Conservation (phyloP, 1,139 yeast species). For the Kluyveromyces sp. region DNA sequence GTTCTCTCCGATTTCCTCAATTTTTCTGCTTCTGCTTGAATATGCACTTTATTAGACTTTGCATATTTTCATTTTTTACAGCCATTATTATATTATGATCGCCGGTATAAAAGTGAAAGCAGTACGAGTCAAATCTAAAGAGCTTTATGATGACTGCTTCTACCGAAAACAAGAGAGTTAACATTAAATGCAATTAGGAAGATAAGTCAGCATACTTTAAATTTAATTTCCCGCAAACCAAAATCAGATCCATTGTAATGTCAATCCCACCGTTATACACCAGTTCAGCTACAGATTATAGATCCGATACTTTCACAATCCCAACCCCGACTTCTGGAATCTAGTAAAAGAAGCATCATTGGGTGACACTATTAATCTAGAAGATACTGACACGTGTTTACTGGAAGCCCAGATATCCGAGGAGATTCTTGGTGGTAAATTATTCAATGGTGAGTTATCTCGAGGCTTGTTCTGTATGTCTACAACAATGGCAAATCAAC, state of each 20-base stretch:
- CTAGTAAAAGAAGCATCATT: conserved; percentile 7
- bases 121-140: too few relatives aligned
- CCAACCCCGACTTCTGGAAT: conserved; percentile 10
- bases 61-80: too few relatives aligned
- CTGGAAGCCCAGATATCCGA: conserved; percentile 51
- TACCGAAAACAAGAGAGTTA: too few relatives aligned
- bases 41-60: too few relatives aligned
- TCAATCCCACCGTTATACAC: conserved; percentile 4
- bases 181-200: too few relatives aligned
- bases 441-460: conserved; percentile 58
- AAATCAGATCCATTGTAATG: not conserved
- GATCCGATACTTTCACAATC: conserved; percentile 11
- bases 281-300: conserved; percentile 7
- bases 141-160: too few relatives aligned
- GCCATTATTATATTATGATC: too few relatives aligned
- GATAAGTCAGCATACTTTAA: too few relatives aligned
- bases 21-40: too few relatives aligned
- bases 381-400: conserved; percentile 53
- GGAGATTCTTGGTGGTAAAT: conserved; percentile 14
- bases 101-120: too few relatives aligned
- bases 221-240: too few relatives aligned
- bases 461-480: conserved; percentile 61
- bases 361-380: conserved; percentile 25
- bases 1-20: too few relatives aligned
- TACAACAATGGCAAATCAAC: conserved; percentile 75